Conservation (phyloP, 768 basidiomycete species). For the Auricularia sp. region DNA sequence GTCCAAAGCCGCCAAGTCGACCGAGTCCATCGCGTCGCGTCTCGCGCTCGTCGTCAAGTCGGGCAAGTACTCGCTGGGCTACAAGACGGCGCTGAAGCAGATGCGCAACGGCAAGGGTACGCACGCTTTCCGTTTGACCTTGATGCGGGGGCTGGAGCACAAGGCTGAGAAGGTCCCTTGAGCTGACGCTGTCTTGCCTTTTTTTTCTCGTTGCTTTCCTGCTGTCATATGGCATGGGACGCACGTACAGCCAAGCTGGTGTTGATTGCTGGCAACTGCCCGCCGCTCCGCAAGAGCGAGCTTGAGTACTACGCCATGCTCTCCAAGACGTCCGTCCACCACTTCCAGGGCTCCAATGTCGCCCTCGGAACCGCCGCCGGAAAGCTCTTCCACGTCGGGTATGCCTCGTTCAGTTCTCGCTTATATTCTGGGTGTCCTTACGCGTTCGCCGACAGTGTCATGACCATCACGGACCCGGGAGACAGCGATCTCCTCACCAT, state of each 20-base stretch:
- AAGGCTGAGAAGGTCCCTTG: slow-evolving; percentile 98
- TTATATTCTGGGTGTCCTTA: not conserved
- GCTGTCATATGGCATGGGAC: slow-evolving; percentile 1
- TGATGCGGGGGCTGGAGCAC: slow-evolving; percentile 90
- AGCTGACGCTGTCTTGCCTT: slow-evolving; percentile 39
- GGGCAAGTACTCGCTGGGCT: slow-evolving; percentile 92
- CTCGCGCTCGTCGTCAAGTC: slow-evolving; percentile 97
- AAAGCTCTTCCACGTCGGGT: slow-evolving; percentile 98
- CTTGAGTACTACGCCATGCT: slow-evolving; percentile 99
- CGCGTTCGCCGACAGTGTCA: slow-evolving; percentile 56
- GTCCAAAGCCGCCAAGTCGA: slow-evolving; percentile 86
- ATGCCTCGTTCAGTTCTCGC: slow-evolving; percentile 15
- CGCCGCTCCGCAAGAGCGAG: slow-evolving; percentile 97
- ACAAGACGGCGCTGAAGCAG: slow-evolving; percentile 97
- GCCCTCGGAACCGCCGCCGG: slow-evolving; percentile 98
- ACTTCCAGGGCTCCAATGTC: slow-evolving; percentile 95
- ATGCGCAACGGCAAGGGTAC: slow-evolving; percentile 97
- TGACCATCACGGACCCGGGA: slow-evolving; percentile 92
- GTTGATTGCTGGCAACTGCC: slow-evolving; percentile 97
- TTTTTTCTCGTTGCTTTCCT: slow-evolving; percentile 12
- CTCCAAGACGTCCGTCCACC: slow-evolving; percentile 97
- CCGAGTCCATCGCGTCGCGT: slow-evolving; percentile 86
- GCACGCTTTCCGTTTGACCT: slow-evolving; percentile 31
- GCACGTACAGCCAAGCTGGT: slow-evolving; percentile 79
- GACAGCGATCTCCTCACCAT: slow-evolving; percentile 91